Base-by-base conservation (phyloP, 257 asterid species). In the Euphrasia confusa region DNA sequence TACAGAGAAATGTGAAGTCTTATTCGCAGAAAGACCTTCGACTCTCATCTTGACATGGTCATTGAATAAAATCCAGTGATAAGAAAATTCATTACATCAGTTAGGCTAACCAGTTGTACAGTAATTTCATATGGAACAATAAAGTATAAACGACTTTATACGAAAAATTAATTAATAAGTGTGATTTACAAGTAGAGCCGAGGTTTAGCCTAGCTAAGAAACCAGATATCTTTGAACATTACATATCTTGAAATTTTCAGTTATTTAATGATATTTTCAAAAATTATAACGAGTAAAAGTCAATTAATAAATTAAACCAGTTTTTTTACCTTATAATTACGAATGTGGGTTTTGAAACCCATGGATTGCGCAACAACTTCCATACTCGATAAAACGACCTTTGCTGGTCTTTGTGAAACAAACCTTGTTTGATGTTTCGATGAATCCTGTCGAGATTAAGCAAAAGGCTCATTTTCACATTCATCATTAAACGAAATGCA, bases 271-370 rank as follows among this genome's bases (percentile, higher is more conserved):
- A 21, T 21, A 21, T 21, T 21, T 21, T 21, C 24, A 21, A 21
- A 21, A 18, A 49, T 8, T 7, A 7, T 52, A 18, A 61, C 3
- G 11, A 54, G 49, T n/a, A 21, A 42, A 39, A 48, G 45, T 26
- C 15, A 54, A 54, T 10, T 24, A 54, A 13, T 30, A 44, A n/a
- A n/a, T 66, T 27, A 18, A 33, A 58, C 40, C 54, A 10, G 57
- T 18, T 30, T 0, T 30, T 66, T 74, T 56, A 89, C 99, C 99
- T 93, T 93, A 71, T 76, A 93, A 73, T 87, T 93, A 6, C 96
- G 95, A 52, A 87, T 93, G 70, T 93, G 99, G 7, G 96, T 93
- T 78, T 93, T 93, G 87, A 84, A 93, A 74, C 99, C 94, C 99
- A 93, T 87, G 27, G 99, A 93, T 71, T 93, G 96, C 15, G 94